A percentile compares a stretch with the other conserved stretches of the same genome.
Evolutionary conservation across 768 basidiomycete species (phyloP).

Genomic region (Crucibulum laeve): DNA sequence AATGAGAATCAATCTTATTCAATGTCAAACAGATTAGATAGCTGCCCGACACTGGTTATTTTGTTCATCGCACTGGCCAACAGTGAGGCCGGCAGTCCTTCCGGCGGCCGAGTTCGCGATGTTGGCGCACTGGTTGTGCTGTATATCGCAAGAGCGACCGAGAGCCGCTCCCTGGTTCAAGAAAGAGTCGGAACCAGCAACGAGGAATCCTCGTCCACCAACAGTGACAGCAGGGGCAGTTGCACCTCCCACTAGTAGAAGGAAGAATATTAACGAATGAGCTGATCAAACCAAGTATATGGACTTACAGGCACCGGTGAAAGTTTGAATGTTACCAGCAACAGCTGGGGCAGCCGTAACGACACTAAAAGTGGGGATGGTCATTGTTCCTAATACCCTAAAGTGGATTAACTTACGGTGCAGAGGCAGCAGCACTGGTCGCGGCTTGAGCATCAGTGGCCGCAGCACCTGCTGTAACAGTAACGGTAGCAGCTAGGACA

Average conservation of each 20-base stretch:
- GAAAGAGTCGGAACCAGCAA: conserved; percentile 41
- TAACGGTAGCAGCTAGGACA: not conserved
- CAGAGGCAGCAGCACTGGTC: not conserved
- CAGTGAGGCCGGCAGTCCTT: conserved; percentile 29
- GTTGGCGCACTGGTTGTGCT: conserved; percentile 53
- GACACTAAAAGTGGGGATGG: not conserved
- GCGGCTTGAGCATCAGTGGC: not conserved
- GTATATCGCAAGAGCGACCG: conserved; percentile 54
- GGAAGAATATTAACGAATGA: not conserved
- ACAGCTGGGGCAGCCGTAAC: conserved; percentile 9
- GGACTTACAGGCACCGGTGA: conserved; percentile 42
- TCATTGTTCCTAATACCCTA: not conserved
- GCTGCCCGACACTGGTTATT: conserved; percentile 25
- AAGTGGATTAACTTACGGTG: no score
- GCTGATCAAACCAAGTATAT: conserved; percentile 3
- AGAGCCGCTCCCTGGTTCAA: conserved; percentile 43
- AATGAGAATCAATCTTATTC: not conserved
- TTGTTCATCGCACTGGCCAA: conserved; percentile 34
- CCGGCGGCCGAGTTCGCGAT: conserved; percentile 40
- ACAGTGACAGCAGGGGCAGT: conserved; percentile 37
- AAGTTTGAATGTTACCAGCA: conserved; percentile 42
- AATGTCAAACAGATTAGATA: conserved; percentile 5
- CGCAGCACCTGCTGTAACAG: not conserved
- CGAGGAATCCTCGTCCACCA: conserved; percentile 46
- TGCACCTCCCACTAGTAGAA: conserved; percentile 34